Base-by-base conservation (phyloP, 2,329 filamentous ascomycete species). In the Bipolaris gigantea region DNA sequence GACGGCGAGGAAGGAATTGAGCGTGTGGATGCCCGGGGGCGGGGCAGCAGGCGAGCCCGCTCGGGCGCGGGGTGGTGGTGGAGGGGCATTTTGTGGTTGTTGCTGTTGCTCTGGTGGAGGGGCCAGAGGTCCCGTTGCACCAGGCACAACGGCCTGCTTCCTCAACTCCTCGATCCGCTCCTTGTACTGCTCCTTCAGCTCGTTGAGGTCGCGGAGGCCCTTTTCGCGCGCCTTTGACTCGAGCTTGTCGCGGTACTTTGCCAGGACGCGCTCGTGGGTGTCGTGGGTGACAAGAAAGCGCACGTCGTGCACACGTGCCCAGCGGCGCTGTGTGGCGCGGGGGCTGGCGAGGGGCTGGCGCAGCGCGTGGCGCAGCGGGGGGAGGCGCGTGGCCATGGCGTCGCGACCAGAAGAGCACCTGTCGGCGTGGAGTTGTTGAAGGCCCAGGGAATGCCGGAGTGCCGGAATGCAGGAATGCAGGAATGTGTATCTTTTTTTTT, bases 301-400 rank as follows among this genome's bases (percentile, higher is more conserved):
- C 43, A 96, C 87, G 75, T 97, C 90, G 75, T 95, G 90, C 27
- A 97, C 92, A 67, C 90, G 90, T 2, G 93, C 93, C 89, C 90
- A 95, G 72, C 92, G 86, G 51, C 88, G 85, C 75, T 97, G 93
- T 49, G 55, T 61, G 32, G 62, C 44, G 16, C 69, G 67, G 2
- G 69, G 69, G 46, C 63, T 67, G 10, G 55, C 41, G 35, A 69
- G 61, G 15, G 71, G 65, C 39, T 72, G 70, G 33, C 70, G 72
- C 36, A 71, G 62, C 36, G 65, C 58, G 55, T 67, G 56, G 44
- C 69, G 69, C 48, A 73, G 59, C 16, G 68, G 61, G 30, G 69
- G 66, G 25, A 65, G 48, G 40, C 67, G 70, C 7, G 68, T 53
- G 2, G 64, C 67, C 23, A 69, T 53, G 30, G 36, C 39, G 44